Base-by-base conservation (phyloP, 2,329 filamentous ascomycete genomes). In the Botrytis elliptica region DNA sequence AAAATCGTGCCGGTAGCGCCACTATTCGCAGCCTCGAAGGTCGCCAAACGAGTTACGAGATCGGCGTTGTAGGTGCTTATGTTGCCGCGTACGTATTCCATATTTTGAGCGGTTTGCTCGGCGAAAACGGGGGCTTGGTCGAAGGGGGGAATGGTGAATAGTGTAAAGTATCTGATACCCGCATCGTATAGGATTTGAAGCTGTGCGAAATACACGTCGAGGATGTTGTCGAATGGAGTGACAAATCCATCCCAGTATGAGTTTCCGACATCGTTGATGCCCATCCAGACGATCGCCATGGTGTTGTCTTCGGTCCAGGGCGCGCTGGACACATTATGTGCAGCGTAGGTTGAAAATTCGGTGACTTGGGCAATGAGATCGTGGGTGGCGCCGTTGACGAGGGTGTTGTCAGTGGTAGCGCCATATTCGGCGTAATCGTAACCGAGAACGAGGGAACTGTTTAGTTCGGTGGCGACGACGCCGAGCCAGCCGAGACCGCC, bases 211-310 rank as follows among this genome's bases (percentile, higher is more conserved):
- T 71, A 71, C 4, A 33, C 44, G n/a, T 71, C 59, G 3, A 64
- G 10, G 18, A 64, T 46, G 25, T 55, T 42, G 18, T 64, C 44
- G 10, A 64, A 71, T 14, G 59, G 42, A 12, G 69, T 64, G 6
- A n/a, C 36, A 20, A 71, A 42, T 9, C 69, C 69, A 44, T 71
- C 69, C 69, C 69, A 71, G 42, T 55, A 64, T 0, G 69, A 55
- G 38, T 71, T 71, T 64, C 69, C 69, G 1, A 71, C 69, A 44
- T 71, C 69, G n/a, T 71, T 71, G 22, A 64, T 71, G 12, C 69
- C 69, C 42, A 71, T 42, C 57, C 57, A 64, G 20, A 71, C 44
- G 16, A 64, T 25, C 5, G 46, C 69, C 69, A 71, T 71, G 12
- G 69, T 71, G 22, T 64, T 71, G 8, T 52, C 69, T 33, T 29